These are phyloP conservation scores for Aspergillus persii DNA, from an alignment of 2,329 filamentous ascomycete species.

Conservation along the genomic window DNA sequence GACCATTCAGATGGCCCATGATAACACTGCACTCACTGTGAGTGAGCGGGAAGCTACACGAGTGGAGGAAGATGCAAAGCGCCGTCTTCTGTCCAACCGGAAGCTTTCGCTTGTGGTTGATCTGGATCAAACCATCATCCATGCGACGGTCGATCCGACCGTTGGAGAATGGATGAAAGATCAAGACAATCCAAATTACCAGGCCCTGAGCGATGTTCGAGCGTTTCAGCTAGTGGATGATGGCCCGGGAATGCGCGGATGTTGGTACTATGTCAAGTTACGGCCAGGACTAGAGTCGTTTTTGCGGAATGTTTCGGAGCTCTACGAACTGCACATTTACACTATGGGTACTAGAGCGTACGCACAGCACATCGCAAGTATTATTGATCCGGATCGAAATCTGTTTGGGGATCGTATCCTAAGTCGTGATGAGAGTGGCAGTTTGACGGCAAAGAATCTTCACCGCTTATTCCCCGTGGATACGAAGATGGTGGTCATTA, in stretches of 20 bases:
- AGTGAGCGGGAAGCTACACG: slow-evolving; percentile 76
- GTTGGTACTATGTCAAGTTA: slow-evolving; percentile 98
- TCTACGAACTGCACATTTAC: slow-evolving; percentile 97
- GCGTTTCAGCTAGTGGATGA: slow-evolving; percentile 89
- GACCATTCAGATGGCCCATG: slow-evolving; percentile 91
- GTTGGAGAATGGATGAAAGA: slow-evolving; percentile 94
- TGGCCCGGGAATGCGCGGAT: slow-evolving; percentile 69
- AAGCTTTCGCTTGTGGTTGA: slow-evolving; percentile 95
- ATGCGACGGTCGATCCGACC: slow-evolving; percentile 94
- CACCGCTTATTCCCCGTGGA: slow-evolving; percentile 92
- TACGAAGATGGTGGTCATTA: slow-evolving; percentile 99
- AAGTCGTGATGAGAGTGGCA: slow-evolving; percentile 95
- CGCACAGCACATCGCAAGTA: slow-evolving; percentile 83
- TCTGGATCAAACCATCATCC: slow-evolving; percentile 96
- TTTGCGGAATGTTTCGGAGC: slow-evolving; percentile 69
- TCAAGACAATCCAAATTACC: slow-evolving; percentile 82
- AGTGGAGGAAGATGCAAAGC: slow-evolving; percentile 82
- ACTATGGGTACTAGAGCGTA: slow-evolving; percentile 99
- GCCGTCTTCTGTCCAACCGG: slow-evolving; percentile 71
- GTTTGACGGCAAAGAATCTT: slow-evolving; percentile 83
- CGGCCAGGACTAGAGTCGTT: slow-evolving; percentile 83
- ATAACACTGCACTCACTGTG: slow-evolving; percentile 82
- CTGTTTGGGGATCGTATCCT: slow-evolving; percentile 94
- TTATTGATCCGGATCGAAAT: slow-evolving; percentile 85
- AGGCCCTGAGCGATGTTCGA: slow-evolving; percentile 82